Evolutionary conservation across 495 filamentous ascomycete species (phyloP).

Genomic region (Xylaria acuta): DNA sequence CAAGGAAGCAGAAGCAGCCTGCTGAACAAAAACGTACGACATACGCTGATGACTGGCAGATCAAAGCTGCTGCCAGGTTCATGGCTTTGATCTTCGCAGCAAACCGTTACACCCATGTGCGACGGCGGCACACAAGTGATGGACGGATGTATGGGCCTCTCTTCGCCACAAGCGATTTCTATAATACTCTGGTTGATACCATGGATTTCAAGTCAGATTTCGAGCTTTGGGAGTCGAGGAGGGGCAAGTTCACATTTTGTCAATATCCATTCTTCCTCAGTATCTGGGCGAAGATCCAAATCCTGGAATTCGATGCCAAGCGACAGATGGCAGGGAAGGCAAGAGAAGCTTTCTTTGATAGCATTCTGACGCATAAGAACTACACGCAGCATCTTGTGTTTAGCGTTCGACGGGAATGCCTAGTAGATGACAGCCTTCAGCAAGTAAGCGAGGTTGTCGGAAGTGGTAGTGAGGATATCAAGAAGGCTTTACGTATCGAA

Average conservation of each 20-base stretch:
- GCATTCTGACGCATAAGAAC: slow-evolving; percentile 74
- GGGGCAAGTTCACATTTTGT: slow-evolving; percentile 84
- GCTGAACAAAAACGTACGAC: slow-evolving; percentile 62
- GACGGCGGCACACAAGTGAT: slow-evolving; percentile 35
- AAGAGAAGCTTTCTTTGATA: slow-evolving; percentile 89
- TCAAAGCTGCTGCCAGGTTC: slow-evolving; percentile 79
- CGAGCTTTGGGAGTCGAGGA: slow-evolving; percentile 81
- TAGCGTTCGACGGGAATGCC: slow-evolving; percentile 81
- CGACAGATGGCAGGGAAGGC: slow-evolving; percentile 93
- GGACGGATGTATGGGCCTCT: slow-evolving; percentile 61
- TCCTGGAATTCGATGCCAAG: slow-evolving; percentile 87
- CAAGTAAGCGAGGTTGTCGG: slow-evolving; percentile 88
- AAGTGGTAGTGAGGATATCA: slow-evolving; percentile 83
- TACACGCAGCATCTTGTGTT: slow-evolving; percentile 83
- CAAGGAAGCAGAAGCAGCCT: slow-evolving; percentile 51
- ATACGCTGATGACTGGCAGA: slow-evolving; percentile 91
- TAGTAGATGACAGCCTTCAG: slow-evolving; percentile 89
- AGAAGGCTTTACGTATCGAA: slow-evolving; percentile 87
- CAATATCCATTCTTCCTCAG: slow-evolving; percentile 95
- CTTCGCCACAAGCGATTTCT: slow-evolving; percentile 83
- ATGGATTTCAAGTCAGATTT: slow-evolving; percentile 87
- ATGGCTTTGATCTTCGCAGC: slow-evolving; percentile 85
- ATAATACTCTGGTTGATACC: slow-evolving; percentile 85
- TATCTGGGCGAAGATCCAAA: slow-evolving; percentile 92
- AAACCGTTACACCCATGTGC: slow-evolving; percentile 65